Conservation (phyloP, 805 yeast species). For the Scheffersomyces spartinae region DNA sequence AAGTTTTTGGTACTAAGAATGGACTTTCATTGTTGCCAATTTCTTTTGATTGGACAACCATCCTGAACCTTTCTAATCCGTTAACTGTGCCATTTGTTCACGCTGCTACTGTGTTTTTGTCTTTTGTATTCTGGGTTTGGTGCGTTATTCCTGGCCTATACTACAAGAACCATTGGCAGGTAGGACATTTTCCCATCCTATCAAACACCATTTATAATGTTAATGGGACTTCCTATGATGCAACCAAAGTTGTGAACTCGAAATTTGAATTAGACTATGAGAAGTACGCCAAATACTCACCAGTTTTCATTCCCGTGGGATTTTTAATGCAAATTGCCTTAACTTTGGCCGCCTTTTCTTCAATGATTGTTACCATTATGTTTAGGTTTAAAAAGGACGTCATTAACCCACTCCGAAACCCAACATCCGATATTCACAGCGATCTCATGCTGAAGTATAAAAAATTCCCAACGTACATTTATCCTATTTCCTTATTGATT, state of each 20-base stretch:
- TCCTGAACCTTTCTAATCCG: conserved; percentile 4
- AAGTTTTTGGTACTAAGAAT: conserved; percentile 6
- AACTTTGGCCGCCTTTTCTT: conserved; percentile 6
- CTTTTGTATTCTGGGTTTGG: conserved; percentile 9
- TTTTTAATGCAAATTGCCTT: conserved; percentile 6
- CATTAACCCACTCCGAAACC: conserved; percentile 2
- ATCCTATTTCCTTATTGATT: conserved; percentile 1
- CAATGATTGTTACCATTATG: conserved; percentile 4
- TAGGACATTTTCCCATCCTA: conserved; percentile 13
- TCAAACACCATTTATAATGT: conserved; percentile 8
- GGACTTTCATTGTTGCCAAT: conserved; percentile 7
- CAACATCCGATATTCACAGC: conserved; percentile 4
- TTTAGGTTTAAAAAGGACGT: conserved; percentile 5
- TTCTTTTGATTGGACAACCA: conserved; percentile 7
- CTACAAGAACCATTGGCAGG: conserved; percentile 13
- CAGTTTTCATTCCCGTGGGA: conserved; percentile 6
- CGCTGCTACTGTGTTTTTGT: conserved; percentile 4
- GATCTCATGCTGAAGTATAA: conserved; percentile 4
- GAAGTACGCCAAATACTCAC: conserved; percentile 7
- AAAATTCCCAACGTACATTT: conserved; percentile 4
- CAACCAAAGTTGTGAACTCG: conserved; percentile 7
- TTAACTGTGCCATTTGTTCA: conserved; percentile 8
- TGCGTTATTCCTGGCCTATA: conserved; percentile 10
- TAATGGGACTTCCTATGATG: conserved; percentile 6
- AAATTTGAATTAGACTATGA: conserved; percentile 7